These are phyloP conservation scores for Trichoderma lentiforme DNA, from an alignment of 2,329 filamentous ascomycete species.

Conservation along the genomic window DNA sequence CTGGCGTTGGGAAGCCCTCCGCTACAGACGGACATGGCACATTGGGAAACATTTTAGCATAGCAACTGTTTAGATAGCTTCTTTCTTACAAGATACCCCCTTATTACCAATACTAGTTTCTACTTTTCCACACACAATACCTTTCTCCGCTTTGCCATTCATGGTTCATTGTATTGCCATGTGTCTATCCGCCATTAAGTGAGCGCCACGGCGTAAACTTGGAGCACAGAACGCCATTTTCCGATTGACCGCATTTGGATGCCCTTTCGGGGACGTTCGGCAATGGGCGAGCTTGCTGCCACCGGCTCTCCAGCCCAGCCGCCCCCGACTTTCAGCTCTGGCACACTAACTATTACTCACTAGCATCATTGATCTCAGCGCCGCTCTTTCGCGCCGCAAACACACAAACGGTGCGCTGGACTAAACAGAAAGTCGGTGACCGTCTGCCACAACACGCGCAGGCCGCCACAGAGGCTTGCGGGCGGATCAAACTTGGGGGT, in stretches of 20 bases:
- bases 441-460: neutral
- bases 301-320: neutral
- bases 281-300: neutral
- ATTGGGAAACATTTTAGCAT: neutral
- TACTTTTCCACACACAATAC: neutral
- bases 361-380: neutral
- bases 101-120: neutral
- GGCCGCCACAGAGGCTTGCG: neutral
- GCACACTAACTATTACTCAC: neutral
- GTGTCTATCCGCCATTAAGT: neutral
- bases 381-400: neutral
- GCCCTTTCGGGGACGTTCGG: neutral
- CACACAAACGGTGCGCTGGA: neutral
- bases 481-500: neutral
- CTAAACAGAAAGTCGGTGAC: neutral
- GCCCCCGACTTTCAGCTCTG: neutral
- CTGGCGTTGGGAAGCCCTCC: constrained; percentile 13
- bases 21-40: constrained; percentile 4
- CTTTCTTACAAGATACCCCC: constrained; percentile 12
- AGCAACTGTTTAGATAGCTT: constrained; percentile 15
- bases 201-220: neutral
- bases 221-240: neutral
- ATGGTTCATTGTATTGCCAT: neutral
- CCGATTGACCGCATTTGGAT: neutral
- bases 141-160: neutral